Percentiles rank a stretch among this genome's conserved stretches.
These are phyloP conservation scores for Triangularia verruculosa DNA, from an alignment of 2,329 filamentous ascomycete genomes.

Conservation along the genomic window DNA sequence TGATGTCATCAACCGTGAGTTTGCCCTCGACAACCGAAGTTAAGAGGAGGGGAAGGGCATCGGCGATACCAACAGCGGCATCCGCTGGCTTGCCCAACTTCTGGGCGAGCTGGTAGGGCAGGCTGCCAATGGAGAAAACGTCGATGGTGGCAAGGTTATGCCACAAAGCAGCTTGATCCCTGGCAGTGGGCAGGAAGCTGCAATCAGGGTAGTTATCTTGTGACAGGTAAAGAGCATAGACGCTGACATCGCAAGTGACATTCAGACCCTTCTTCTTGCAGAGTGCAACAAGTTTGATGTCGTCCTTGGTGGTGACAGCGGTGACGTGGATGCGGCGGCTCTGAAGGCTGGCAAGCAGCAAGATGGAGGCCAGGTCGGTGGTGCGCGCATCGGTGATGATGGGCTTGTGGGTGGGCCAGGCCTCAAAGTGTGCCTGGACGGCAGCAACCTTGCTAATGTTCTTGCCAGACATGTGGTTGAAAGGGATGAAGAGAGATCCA, in stretches of 20 bases:
- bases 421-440: constrained; percentile 73
- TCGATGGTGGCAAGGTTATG: constrained; percentile 70
- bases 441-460: constrained; percentile 83
- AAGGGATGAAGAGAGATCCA: constrained; percentile 77
- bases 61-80: constrained; percentile 65
- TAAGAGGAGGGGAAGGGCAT: constrained; percentile 70
- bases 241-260: constrained; percentile 78
- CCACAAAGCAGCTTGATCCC: constrained; percentile 73
- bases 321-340: constrained; percentile 76
- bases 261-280: constrained; percentile 79
- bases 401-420: constrained; percentile 74
- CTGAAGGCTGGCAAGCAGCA: constrained; percentile 74
- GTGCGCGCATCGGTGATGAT: constrained; percentile 79
- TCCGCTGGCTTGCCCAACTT: constrained; percentile 52
- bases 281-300: constrained; percentile 72
- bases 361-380: constrained; percentile 75
- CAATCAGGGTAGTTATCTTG: constrained; percentile 68
- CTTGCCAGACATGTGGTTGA: constrained; percentile 70
- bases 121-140: constrained; percentile 74
- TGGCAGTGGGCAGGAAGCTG: constrained; percentile 60
- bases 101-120: constrained; percentile 71
- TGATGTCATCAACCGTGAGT: constrained; percentile 71
- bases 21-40: constrained; percentile 73
- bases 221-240: constrained; percentile 74
- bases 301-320: constrained; percentile 76